Percentiles rank a stretch among this genome's conserved stretches.
phyloP scores from a whole-genome alignment of 2,329 filamentous ascomycete species.

The Dendrostoma leiphaemia region DNA sequence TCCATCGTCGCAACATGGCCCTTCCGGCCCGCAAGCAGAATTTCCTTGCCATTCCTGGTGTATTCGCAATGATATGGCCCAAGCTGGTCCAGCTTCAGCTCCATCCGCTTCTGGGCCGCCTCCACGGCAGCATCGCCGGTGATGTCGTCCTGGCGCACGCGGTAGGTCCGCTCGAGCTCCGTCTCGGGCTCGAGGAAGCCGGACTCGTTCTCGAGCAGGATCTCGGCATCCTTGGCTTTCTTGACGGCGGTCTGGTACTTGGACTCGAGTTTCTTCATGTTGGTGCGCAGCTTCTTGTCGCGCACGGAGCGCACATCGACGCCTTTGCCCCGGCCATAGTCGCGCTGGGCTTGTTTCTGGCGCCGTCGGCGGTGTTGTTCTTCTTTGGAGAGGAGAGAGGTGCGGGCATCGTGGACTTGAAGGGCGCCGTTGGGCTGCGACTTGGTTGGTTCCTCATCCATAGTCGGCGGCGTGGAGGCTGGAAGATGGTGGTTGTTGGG shows the following conservation, averaged over 20 bases:
- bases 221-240: slow-evolving; percentile 91
- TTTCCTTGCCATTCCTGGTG: slow-evolving; percentile 80
- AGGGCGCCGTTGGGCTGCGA: slow-evolving; percentile 53
- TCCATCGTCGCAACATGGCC: slow-evolving; percentile 96
- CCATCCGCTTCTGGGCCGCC: slow-evolving; percentile 89
- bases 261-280: slow-evolving; percentile 72
- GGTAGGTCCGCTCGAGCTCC: slow-evolving; percentile 89
- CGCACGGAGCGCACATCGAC: slow-evolving; percentile 72
- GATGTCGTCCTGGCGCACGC: slow-evolving; percentile 87
- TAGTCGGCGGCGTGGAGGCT: slow-evolving; percentile 20
- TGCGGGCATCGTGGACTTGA: slow-evolving; percentile 46
- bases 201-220: slow-evolving; percentile 80
- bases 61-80: slow-evolving; percentile 91
- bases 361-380: slow-evolving; percentile 52
- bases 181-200: slow-evolving; percentile 88
- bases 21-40: slow-evolving; percentile 84
- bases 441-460: slow-evolving; percentile 31
- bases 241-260: slow-evolving; percentile 80
- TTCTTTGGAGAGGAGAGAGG: slow-evolving; percentile 49
- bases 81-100: slow-evolving; percentile 76
- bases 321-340: slow-evolving; percentile 80
- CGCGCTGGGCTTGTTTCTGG: slow-evolving; percentile 63
- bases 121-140: slow-evolving; percentile 70
- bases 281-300: slow-evolving; percentile 86
- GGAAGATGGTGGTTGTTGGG: background rate